phyloP scores from a whole-genome alignment of 208 protist species.

The Tetramitus jugosus region DNA sequence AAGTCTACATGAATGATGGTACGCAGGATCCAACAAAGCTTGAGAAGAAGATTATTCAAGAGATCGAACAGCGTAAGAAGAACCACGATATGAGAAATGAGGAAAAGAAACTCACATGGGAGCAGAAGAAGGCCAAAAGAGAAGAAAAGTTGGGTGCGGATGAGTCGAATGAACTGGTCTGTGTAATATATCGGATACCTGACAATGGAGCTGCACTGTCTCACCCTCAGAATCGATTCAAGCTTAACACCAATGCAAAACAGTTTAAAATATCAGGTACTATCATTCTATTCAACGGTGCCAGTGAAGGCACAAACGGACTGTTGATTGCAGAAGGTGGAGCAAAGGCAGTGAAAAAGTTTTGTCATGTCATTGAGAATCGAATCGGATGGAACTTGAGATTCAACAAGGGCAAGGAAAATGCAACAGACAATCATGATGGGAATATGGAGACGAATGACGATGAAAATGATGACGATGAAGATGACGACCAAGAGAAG shows the following conservation, averaged over 20 bases:
- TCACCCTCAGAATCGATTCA: constrained; percentile 4
- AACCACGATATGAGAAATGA: neutral
- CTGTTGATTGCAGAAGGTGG: constrained; percentile 16
- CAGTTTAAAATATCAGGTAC: neutral
- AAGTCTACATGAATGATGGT: neutral
- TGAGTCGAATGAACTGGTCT: neutral
- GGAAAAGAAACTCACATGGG: neutral
- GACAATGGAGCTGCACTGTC: neutral
- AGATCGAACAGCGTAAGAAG: neutral
- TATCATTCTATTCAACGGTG: neutral
- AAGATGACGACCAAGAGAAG: neutral
- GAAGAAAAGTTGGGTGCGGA: neutral
- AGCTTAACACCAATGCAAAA: neutral
- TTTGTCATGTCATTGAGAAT: neutral
- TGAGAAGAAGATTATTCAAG: neutral
- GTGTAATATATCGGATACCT: neutral
- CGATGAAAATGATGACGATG: neutral
- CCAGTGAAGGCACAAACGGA: neutral
- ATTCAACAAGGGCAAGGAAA: neutral
- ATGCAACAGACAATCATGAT: too few species aligned
- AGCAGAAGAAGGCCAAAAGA: neutral
- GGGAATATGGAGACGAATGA: neutral
- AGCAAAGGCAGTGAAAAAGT: neutral
- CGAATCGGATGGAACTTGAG: neutral
- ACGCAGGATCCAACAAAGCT: neutral